Evolutionary conservation across 495 filamentous ascomycete species (phyloP), one percentile per base, ranked within the genome.

Genomic region (Ramalina peruviana): DNA sequence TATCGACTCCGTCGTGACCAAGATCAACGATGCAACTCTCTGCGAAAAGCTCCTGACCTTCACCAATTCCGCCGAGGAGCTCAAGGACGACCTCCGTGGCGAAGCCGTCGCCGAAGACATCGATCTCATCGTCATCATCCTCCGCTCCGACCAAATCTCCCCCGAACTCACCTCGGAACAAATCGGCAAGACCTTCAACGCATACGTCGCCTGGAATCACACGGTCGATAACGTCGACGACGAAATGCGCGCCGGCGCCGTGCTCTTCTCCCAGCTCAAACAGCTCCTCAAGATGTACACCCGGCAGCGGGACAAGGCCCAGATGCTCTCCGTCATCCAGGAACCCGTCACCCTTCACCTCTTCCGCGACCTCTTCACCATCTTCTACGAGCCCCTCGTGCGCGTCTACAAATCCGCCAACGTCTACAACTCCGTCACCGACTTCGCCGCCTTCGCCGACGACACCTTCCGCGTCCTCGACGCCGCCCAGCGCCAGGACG

Each of bases 401-500:
- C 76, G 92, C 19, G 92, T 98, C 0, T 98, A 98, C 70, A 98
- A 97, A 67, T 95, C 90, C 20, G 92, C 92, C 55, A 98, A 97
- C 57, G 92, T 98, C 26, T 98, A 98, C 72, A 88, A 79, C 68
- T 86, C 80, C 62, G 86, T 98, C 52, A 98, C 92, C 1, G 92
- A 98, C 60, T 97, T 98, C 65, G 86, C 92, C 11, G 66, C 75
- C 19, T 98, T 98, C 59, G 77, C 89, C 43, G 88, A 96, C 59
- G 92, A 98, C 60, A 80, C 88, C 57, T 94, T 97, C 57, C 68
- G 72, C 57, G 87, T 93, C 6, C 83, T 98, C 33, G 88, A 94
- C 50, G 82, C 79, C 50, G 88, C 86, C 51, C 88, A 93, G 58
- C 80, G 85, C 27, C 88, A 96, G 65, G 93, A 94, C 64, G 81